phyloP scores from a whole-genome alignment of 192 early-diverging fungal genomes.

The Coemansia sp. region DNA sequence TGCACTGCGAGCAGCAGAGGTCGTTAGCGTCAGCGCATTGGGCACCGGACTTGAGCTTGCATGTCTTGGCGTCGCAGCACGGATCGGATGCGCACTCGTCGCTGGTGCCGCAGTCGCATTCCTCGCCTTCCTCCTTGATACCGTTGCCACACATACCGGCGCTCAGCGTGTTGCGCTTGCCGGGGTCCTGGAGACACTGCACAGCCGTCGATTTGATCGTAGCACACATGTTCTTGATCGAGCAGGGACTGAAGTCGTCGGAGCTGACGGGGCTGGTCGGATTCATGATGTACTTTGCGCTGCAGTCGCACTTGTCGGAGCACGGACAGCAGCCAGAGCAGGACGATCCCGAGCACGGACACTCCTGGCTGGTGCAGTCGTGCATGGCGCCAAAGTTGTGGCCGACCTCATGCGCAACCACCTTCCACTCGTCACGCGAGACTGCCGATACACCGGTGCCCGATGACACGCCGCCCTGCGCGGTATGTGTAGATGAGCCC shows the following conservation, averaged over 20 bases:
- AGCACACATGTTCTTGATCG: constrained; percentile 60
- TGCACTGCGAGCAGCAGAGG: constrained; percentile 77
- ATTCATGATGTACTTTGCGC: constrained; percentile 71
- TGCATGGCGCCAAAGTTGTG: constrained; percentile 88
- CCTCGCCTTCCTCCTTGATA: constrained; percentile 81
- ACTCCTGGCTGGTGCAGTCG: constrained; percentile 76
- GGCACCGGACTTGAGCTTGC: constrained; percentile 74
- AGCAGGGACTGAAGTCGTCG: constrained; percentile 69
- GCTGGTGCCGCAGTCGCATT: constrained; percentile 85
- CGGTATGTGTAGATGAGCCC: constrained; percentile 54
- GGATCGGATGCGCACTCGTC: constrained; percentile 71
- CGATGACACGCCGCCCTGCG: constrained; percentile 55
- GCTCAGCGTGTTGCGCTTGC: constrained; percentile 42
- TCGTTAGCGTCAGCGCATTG: constrained; percentile 84
- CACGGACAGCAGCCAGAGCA: constrained; percentile 74
- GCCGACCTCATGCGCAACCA: constrained; percentile 93
- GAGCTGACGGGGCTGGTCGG: constrained; percentile 66
- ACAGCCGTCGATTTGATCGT: constrained; percentile 21
- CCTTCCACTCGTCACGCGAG: constrained; percentile 89
- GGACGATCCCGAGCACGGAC: constrained; percentile 55
- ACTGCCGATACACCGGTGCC: constrained; percentile 84
- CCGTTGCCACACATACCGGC: constrained; percentile 92
- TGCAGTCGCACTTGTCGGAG: constrained; percentile 64
- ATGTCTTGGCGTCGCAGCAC: constrained; percentile 82
- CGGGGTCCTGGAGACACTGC: constrained; percentile 52